Conservation (phyloP, 2,329 filamentous ascomycete genomes). For the Akanthomyces lecanii region DNA sequence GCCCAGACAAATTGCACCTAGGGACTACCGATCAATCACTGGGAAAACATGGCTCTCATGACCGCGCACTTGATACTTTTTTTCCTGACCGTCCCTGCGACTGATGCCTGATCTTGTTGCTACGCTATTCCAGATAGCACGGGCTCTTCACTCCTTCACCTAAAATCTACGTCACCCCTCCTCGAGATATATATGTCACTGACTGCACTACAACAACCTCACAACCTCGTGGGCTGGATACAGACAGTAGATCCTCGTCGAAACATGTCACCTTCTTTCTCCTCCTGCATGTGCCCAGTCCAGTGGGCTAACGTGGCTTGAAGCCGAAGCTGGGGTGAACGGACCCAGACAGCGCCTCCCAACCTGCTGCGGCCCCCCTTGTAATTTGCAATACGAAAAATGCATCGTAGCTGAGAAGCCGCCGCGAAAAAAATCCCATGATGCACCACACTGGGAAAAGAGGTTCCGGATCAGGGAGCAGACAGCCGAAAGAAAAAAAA, state of each 20-base stretch:
- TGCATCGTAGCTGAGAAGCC: not conserved
- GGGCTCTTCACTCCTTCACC: not conserved
- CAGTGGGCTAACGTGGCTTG: conserved; percentile 1
- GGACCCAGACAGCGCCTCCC: not conserved
- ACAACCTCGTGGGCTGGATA: not conserved
- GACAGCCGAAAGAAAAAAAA: not conserved
- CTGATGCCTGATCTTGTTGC: not conserved
- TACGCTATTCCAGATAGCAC: not conserved
- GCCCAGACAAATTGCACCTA: too few relatives aligned
- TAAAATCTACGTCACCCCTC: not conserved
- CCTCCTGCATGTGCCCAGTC: not conserved
- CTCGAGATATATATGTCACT: not conserved
- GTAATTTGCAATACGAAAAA: not conserved
- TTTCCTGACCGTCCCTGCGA: too few relatives aligned
- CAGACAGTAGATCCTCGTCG: not conserved
- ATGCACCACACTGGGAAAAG: not conserved
- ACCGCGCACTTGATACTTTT: too few relatives aligned
- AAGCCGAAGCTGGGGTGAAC: conserved; percentile 5
- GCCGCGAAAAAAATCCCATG: not conserved
- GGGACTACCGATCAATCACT: not conserved
- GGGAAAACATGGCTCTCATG: not conserved
- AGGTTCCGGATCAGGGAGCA: not conserved
- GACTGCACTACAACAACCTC: not conserved
- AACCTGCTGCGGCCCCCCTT: not conserved
- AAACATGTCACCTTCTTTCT: not conserved